These are phyloP conservation scores for Curvularia lunata DNA, from an alignment of 2,329 filamentous ascomycete genomes.

Conservation along the genomic window DNA sequence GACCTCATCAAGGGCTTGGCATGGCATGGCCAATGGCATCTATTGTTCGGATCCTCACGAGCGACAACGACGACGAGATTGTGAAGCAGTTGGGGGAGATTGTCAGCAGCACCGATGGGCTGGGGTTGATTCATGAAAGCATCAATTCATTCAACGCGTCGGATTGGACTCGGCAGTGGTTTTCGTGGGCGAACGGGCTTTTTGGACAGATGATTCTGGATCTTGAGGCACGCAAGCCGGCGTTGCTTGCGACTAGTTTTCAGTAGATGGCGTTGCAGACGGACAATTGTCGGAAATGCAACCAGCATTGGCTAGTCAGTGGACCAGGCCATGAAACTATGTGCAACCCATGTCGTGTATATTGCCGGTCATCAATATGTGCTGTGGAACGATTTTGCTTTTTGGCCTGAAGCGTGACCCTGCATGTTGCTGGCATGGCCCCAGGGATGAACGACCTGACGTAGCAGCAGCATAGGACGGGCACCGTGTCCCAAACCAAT, in stretches of 20 bases:
- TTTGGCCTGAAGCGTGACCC: conserved; percentile 3
- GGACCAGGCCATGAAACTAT: conserved; percentile 6
- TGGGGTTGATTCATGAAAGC: conserved; percentile 60
- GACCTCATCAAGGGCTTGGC: conserved; percentile 56
- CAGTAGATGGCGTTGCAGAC: conserved; percentile 36
- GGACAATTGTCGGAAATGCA: conserved; percentile 6
- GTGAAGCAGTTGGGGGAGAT: conserved; percentile 53
- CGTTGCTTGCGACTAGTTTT: conserved; percentile 53
- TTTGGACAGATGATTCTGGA: conserved; percentile 60
- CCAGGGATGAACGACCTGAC: conserved; percentile 1
- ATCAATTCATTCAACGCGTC: conserved; percentile 56
- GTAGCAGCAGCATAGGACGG: not conserved
- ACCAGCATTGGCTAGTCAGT: conserved; percentile 2
- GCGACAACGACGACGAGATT: conserved; percentile 56
- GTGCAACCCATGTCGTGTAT: conserved; percentile 3
- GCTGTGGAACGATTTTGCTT: conserved; percentile 11
- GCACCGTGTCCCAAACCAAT: not conserved
- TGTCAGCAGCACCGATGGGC: conserved; percentile 55
- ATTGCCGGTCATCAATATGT: conserved; percentile 2
- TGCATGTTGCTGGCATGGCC: not conserved
- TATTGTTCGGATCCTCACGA: conserved; percentile 60
- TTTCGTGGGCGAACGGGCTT: conserved; percentile 60
- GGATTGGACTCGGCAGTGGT: conserved; percentile 59
- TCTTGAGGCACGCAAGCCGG: conserved; percentile 53
- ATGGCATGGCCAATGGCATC: conserved; percentile 60